A percentile compares a stretch with the other conserved stretches of the same genome.
Conservation (phyloP, 805 yeast genomes). For the Candida boleticola region DNA sequence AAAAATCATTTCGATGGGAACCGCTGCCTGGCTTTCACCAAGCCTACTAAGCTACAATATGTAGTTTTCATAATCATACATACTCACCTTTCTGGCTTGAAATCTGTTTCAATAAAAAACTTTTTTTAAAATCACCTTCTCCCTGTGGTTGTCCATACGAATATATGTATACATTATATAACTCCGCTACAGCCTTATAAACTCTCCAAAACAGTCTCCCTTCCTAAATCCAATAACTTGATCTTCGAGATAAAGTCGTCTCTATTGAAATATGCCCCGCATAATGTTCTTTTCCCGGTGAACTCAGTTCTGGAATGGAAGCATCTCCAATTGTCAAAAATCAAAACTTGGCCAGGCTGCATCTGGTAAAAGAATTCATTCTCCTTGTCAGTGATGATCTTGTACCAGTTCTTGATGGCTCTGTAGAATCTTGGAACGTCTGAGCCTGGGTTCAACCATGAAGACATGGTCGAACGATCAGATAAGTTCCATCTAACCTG, state of each 20-base stretch:
- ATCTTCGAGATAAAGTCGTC: constrained; percentile 56
- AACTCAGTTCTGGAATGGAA: constrained; percentile 67
- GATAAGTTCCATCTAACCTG: constrained; percentile 73
- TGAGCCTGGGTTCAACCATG: constrained; percentile 40
- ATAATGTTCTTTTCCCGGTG: constrained; percentile 65
- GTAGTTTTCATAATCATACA: too few species aligned
- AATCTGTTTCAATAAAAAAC: too few species aligned
- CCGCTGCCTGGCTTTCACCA: too few species aligned
- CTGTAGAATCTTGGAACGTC: constrained; percentile 53
- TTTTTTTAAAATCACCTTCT: too few species aligned
- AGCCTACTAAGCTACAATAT: too few species aligned
- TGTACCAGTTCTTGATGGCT: constrained; percentile 58
- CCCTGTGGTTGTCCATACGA: too few species aligned
- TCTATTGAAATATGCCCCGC: constrained; percentile 69
- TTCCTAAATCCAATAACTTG: constrained; percentile 46
- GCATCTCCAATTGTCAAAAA: constrained; percentile 73
- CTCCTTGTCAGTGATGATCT: constrained; percentile 46
- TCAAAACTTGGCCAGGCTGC: constrained; percentile 62
- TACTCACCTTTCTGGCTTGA: too few species aligned
- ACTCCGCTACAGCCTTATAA: too few species aligned
- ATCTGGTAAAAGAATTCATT: constrained; percentile 55
- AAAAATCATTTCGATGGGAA: too few species aligned
- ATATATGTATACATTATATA: too few species aligned
- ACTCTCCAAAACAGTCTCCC: constrained; percentile 42
- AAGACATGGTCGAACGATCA: constrained; percentile 62